phyloP scores from a whole-genome alignment of 371 early-diverging fungal genomes.

The Saksenaea vasiformis region DNA sequence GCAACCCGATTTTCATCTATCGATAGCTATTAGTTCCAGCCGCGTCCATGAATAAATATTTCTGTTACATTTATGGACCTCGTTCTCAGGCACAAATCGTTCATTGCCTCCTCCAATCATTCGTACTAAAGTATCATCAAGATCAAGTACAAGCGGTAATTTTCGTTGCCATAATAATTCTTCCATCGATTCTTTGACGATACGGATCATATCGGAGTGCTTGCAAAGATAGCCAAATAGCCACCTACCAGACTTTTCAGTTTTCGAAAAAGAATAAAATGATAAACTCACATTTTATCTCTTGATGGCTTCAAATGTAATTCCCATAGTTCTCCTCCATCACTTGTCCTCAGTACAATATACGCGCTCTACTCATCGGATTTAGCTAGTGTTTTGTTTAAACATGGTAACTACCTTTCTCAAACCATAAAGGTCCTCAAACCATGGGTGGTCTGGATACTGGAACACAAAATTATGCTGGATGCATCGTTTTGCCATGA shows the following conservation, averaged over 20 bases:
- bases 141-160: conserved; percentile 76
- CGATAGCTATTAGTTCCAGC: not conserved
- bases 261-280: not conserved
- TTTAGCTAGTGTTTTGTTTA: not conserved
- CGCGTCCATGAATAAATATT: not conserved
- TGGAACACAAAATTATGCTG: conserved; percentile 65
- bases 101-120: conserved; percentile 68
- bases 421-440: conserved; percentile 49
- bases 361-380: conserved; percentile 49
- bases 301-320: conserved; percentile 71
- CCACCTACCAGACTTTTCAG: conserved; percentile 16
- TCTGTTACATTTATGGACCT: conserved; percentile 42
- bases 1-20: conserved; percentile 66
- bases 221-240: conserved; percentile 73
- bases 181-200: conserved; percentile 54
- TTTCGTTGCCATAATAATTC: conserved; percentile 46
- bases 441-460: conserved; percentile 61
- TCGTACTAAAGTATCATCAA: conserved; percentile 81
- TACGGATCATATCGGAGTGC: conserved; percentile 54
- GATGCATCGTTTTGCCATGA: conserved; percentile 57
- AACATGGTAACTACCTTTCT: conserved; percentile 32
- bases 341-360: conserved; percentile 43
- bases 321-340: conserved; percentile 63
- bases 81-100: conserved; percentile 68
- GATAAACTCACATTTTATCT: conserved; percentile 57